Evolutionary conservation across 164 flowering plant species (phyloP).

Genomic region (Akebia trifoliata): DNA sequence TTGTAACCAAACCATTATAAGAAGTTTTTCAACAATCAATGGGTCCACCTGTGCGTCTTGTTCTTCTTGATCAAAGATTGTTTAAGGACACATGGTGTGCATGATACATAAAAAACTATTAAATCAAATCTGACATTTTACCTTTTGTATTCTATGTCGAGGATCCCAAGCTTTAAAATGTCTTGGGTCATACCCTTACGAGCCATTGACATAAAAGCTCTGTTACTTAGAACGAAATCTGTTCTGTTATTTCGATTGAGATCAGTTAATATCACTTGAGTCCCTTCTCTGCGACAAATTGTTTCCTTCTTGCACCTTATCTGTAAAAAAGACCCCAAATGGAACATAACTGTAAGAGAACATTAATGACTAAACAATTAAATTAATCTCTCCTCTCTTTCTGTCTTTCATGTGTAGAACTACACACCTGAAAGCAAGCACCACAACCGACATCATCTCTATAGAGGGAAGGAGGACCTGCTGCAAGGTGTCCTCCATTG

Average conservation of each 20-base stretch:
- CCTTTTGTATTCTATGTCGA: slow-evolving; percentile 84
- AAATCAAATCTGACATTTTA: no score
- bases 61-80: not conserved
- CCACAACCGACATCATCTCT: slow-evolving; percentile 90
- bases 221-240: slow-evolving; percentile 68
- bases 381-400: no score
- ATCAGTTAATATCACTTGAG: slow-evolving; percentile 60
- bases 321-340: slow-evolving; percentile 26
- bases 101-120: no score
- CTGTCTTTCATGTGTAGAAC: no score
- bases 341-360: not conserved
- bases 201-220: slow-evolving; percentile 74
- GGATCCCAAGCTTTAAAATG: slow-evolving; percentile 47
- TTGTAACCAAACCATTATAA: slow-evolving; percentile 5
- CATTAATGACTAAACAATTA: not conserved
- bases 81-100: no score
- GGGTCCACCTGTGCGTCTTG: not conserved
- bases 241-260: slow-evolving; percentile 48
- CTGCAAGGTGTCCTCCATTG: slow-evolving; percentile 60
- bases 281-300: slow-evolving; percentile 51
- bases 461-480: slow-evolving; percentile 54
- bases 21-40: not conserved
- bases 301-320: slow-evolving; percentile 65
- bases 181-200: slow-evolving; percentile 37
- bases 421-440: slow-evolving; percentile 69